phyloP scores from a whole-genome alignment of 331 rosid genomes.

The Pyracantha coccinea region DNA sequence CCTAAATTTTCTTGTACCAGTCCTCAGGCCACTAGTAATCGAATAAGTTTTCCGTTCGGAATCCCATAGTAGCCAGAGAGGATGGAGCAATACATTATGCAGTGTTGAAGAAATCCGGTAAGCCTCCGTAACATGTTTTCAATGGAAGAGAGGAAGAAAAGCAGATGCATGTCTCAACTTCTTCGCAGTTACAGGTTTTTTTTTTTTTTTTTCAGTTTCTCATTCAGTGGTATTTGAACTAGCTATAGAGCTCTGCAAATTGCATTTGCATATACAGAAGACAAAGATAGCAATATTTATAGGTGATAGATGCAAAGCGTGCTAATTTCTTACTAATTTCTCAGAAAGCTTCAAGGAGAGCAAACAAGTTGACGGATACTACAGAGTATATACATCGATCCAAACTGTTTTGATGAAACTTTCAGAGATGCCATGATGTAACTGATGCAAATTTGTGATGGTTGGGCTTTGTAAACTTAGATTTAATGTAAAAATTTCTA shows the following conservation, averaged over 20 bases:
- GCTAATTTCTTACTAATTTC: not conserved
- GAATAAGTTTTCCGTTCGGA: slow-evolving; percentile 14
- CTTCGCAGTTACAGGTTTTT: not conserved
- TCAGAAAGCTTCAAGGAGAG: not conserved
- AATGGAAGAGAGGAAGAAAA: slow-evolving; percentile 10
- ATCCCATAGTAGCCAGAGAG: slow-evolving; percentile 2
- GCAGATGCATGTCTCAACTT: slow-evolving; percentile 3
- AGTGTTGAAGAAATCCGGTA: not conserved
- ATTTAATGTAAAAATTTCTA: not conserved
- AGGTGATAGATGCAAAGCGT: too few species aligned
- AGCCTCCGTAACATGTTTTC: not conserved
- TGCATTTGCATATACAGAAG: not conserved
- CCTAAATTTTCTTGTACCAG: slow-evolving; percentile 12
- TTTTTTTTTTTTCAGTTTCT: not conserved
- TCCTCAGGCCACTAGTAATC: slow-evolving; percentile 17
- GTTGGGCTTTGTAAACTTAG: not conserved
- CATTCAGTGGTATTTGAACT: not conserved
- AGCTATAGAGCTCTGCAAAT: not conserved
- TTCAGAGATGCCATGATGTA: not conserved
- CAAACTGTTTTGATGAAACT: not conserved
- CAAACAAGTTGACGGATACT: not conserved
- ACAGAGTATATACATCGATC: not conserved
- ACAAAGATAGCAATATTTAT: not conserved
- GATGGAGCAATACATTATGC: slow-evolving; percentile 15
- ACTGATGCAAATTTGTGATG: not conserved